Percentiles rank a stretch among this genome's conserved stretches.
phyloP scores from a whole-genome alignment of 345 rosid genomes.

The Euphorbia lathyris region DNA sequence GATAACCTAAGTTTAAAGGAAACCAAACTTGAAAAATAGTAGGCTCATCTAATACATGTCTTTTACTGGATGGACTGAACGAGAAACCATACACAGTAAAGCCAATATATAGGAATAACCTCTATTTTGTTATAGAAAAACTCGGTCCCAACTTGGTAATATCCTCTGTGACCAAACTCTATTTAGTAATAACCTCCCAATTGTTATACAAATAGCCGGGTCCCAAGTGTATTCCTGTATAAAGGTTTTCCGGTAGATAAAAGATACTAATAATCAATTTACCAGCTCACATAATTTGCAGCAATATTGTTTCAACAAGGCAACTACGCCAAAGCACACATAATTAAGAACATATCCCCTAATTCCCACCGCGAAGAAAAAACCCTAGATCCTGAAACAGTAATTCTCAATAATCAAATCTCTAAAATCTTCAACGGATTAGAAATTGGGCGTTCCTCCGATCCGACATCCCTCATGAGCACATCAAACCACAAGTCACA shows the following conservation, averaged over 20 bases:
- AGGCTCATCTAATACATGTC: too few species aligned
- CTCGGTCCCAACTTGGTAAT: background rate
- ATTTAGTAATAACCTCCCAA: too few species aligned
- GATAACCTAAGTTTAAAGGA: background rate
- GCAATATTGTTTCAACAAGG: background rate
- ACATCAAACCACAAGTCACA: background rate
- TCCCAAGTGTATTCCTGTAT: too few species aligned
- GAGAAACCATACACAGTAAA: too few species aligned
- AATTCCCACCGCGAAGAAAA: background rate
- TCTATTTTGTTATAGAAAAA: background rate
- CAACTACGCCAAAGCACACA: background rate
- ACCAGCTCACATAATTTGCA: too few species aligned
- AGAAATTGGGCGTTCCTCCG: background rate
- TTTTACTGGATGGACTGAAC: too few species aligned
- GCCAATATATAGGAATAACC: background rate
- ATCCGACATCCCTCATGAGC: too few species aligned
- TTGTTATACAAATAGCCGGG: too few species aligned
- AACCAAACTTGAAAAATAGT: too few species aligned
- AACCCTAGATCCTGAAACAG: constrained; percentile 10
- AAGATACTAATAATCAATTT: too few species aligned
- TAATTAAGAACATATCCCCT: background rate
- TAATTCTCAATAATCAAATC: background rate
- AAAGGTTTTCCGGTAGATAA: too few species aligned
- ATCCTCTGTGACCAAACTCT: too few species aligned
- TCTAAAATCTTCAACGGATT: background rate